Evolutionary conservation across 768 basidiomycete species (phyloP).

Genomic region (Suillus spraguei): DNA sequence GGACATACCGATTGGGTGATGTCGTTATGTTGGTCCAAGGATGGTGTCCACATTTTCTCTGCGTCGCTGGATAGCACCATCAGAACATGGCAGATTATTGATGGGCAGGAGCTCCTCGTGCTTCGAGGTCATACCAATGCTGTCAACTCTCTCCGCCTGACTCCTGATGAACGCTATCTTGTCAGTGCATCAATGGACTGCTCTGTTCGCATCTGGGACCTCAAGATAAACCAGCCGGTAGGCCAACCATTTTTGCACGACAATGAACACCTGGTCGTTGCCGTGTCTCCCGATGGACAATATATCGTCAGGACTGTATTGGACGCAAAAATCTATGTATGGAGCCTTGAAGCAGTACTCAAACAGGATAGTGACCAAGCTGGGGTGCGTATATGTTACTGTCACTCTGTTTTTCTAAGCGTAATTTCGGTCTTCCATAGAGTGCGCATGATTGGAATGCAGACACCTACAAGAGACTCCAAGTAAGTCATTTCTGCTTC

Average conservation of each 20-base stretch:
- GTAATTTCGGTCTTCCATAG: too few relatives aligned
- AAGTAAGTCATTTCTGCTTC: too few relatives aligned
- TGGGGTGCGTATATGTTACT: background rate
- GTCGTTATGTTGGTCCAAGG: background rate
- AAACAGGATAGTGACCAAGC: background rate
- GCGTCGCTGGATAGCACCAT: fast-evolving
- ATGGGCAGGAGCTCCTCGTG: background rate
- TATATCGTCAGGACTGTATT: conserved; percentile 80
- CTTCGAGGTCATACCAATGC: background rate
- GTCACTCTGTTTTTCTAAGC: too few relatives aligned
- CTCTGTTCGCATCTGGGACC: background rate
- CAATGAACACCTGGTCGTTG: conserved; percentile 74
- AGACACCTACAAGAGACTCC: too few relatives aligned
- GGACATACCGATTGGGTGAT: fast-evolving
- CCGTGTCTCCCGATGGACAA: conserved; percentile 70
- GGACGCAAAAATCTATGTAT: conserved; percentile 79
- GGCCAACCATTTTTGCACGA: conserved; percentile 67
- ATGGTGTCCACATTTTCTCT: background rate
- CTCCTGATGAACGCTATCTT: background rate
- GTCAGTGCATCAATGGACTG: background rate
- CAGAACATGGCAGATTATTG: background rate
- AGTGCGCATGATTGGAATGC: too few relatives aligned
- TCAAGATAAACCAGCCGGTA: background rate
- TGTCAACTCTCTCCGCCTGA: background rate
- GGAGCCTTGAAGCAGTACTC: conserved; percentile 58